phyloP scores from a whole-genome alignment of 2,329 filamentous ascomycete genomes.

The Diaporthe sp. region DNA sequence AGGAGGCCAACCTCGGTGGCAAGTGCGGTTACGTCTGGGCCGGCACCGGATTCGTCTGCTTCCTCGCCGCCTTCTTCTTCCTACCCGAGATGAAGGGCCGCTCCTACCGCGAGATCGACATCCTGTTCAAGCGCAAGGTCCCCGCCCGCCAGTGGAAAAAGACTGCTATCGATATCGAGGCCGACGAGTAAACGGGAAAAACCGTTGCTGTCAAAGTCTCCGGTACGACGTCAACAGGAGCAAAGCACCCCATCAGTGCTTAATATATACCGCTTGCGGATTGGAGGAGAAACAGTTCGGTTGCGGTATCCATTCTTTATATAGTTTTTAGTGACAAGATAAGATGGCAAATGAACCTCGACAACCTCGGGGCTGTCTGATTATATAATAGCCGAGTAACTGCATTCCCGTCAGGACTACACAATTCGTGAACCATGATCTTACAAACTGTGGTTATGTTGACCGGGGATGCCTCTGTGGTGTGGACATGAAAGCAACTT shows the following conservation, averaged over 20 bases:
- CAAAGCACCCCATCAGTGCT: neutral
- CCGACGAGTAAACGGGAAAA: constrained; percentile 68
- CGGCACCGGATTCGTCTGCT: constrained; percentile 69
- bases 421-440: neutral
- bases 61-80: constrained; percentile 61
- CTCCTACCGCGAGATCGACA: constrained; percentile 74
- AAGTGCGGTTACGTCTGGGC: constrained; percentile 74
- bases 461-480: neutral
- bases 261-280: neutral
- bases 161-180: constrained; percentile 69
- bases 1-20: constrained; percentile 52
- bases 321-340: constrained; percentile 15
- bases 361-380: neutral
- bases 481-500: neutral
- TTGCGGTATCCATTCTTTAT: neutral
- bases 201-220: too few species aligned
- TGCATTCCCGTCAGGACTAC: neutral
- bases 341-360: neutral
- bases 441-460: neutral
- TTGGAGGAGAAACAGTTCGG: neutral
- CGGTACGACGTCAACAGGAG: neutral
- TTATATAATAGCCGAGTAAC: neutral
- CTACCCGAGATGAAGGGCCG: constrained; percentile 71
- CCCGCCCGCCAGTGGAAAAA: constrained; percentile 69
- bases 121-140: constrained; percentile 68